Evolutionary conservation across 306 rosid species (phyloP), one percentile per base, ranked within the genome.

Genomic region (Lithocarpus polystachyus): DNA sequence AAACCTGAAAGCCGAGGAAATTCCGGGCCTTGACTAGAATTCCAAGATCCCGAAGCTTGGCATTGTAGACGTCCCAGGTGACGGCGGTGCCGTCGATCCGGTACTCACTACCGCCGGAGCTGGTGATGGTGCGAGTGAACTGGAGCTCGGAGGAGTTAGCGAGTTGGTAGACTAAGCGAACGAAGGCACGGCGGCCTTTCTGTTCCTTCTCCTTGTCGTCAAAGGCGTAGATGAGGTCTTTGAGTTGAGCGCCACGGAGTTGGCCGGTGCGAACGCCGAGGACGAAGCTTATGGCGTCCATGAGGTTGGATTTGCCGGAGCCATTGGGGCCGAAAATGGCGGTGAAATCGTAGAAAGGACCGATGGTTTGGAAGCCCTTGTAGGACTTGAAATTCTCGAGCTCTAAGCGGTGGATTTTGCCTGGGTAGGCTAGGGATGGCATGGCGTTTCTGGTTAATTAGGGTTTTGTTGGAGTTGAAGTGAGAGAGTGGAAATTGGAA

Each of bases 271-370:
- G 85, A n/a, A 96, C 97, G 9, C 99, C 99, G 13, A 96, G 97
- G 20, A 96, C 99, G 86, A 96, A 96, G 85, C 99, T 96, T 28
- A 96, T 95, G 8, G 99, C 99, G 79, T 96, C 99, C 99, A 96
- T 96, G 67, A 96, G 99, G 80, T 96, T 96, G 20, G 99, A 96
- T 76, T 96, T 96, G 23, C 99, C 99, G 51, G 99, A 86, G 4
- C 99, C 99, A 62, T 96, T 96, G 72, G 99, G 99, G 14, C 99
- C 99, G 20, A 96, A 91, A 1, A 96, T 89, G 24, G 98, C 98
- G 35, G 99, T 96, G 92, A 96, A 96, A 80, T 96, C 99, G 68
- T 56, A 73, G 92, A 96, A 96, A 17, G 99, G 99, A 6, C 99
- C 98, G 35, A 96, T 96, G 3, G 84, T 82, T 53, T 96, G 99